Base-by-base conservation (phyloP, 75 land plant genomes). In the Sequoiadendron giganteum region DNA sequence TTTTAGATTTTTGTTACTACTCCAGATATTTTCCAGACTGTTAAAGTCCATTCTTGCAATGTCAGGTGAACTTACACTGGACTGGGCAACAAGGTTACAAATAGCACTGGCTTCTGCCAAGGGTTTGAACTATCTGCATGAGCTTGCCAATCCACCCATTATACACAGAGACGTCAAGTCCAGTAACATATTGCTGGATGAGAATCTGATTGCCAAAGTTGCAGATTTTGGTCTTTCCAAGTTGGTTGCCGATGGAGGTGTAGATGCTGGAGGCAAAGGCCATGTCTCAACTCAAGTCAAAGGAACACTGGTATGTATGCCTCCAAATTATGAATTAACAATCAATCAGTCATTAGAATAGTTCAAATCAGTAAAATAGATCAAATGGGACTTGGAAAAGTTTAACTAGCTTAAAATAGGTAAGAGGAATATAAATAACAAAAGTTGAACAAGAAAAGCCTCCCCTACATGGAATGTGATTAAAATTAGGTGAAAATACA, bases 91-190 rank as follows among this genome's bases (percentile, higher is more conserved):
- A 80, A 91, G 98, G 86, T 89, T 97, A 14, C 87, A 90, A 18
- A 90, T 97, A 47, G 98, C 98, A 52, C 86, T 97, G 47, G 98
- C 95, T 19, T 79, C 96, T 18, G 97, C 98, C 11, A 91, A 89
- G 87, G 98, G 98, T 13, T 73, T 97, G 25, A 83, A 93, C 42
- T 97, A 97, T 87, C 86, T 95, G 34, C 98, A 95, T 82, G 97
- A 95, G 70, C 91, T 95, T 86, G 96, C 95, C 16, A 88, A 93
- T 88, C 97, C 97, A 86, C 96, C 97, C 2, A 95, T 96, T 16
- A 93, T 96, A 45, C 98, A 96, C 87, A 92, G 97, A 84, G 98
- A 96, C 73, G 83, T 97, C 80, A 97, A 97, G 84, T 91, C 98
- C 14, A 90, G 86, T 86, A 97, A 97, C 86, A 95, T 97, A 54